Conservation (phyloP, 208 protist species). For the Phytomonas sp. region DNA sequence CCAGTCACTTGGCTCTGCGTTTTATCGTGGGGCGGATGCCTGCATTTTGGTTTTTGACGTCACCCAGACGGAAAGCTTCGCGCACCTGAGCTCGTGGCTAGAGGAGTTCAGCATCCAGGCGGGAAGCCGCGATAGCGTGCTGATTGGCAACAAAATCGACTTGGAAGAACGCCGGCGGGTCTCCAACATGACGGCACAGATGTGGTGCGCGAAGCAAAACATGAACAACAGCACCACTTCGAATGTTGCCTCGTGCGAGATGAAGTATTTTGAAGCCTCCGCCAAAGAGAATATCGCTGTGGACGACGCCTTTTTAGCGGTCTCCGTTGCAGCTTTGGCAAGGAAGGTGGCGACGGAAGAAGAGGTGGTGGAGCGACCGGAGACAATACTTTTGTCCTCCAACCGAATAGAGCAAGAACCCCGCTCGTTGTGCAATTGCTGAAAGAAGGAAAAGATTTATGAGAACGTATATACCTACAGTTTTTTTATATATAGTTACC, state of each 20-base stretch:
- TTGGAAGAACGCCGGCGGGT: slow-evolving; percentile 93
- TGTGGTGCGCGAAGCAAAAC: slow-evolving; percentile 93
- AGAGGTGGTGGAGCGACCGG: slow-evolving; percentile 36
- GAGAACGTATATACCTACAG: no score
- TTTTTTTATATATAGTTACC: no score
- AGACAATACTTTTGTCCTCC: slow-evolving; percentile 62
- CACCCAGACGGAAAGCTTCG: slow-evolving; percentile 79
- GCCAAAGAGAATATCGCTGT: slow-evolving; percentile 98
- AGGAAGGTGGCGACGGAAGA: slow-evolving; percentile 59
- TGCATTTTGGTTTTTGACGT: slow-evolving; percentile 91
- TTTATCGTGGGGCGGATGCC: slow-evolving; percentile 98
- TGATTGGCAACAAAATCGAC: slow-evolving; percentile 99
- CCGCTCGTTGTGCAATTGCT: slow-evolving; percentile 23
- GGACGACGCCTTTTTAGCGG: slow-evolving; percentile 95
- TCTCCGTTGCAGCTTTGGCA: slow-evolving; percentile 62
- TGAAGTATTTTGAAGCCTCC: slow-evolving; percentile 97
- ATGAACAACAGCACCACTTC: slow-evolving; percentile 22
- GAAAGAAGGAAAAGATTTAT: neutral
- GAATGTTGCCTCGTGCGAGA: slow-evolving; percentile 24
- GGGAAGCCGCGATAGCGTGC: slow-evolving; percentile 95
- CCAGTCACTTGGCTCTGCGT: slow-evolving; percentile 97
- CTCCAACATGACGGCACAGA: slow-evolving; percentile 86
- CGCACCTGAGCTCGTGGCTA: slow-evolving; percentile 92
- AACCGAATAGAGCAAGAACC: slow-evolving; percentile 14
- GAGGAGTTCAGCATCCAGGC: slow-evolving; percentile 97